phyloP scores from a whole-genome alignment of 1,139 yeast genomes.

The Scheffersomyces stambukii region DNA sequence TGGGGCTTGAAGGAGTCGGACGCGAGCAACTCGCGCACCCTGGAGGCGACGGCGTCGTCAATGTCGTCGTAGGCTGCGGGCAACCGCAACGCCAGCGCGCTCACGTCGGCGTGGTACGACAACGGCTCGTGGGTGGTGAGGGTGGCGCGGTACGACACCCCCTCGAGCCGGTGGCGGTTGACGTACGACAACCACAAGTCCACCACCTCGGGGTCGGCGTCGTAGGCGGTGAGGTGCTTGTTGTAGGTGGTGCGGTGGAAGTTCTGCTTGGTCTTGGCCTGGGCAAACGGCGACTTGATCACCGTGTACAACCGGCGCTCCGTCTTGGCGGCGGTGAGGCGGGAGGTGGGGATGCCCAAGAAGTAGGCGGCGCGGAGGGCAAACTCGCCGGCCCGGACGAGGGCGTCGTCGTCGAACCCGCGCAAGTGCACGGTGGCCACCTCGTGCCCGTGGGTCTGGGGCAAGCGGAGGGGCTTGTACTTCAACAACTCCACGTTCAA shows the following conservation, averaged over 20 bases:
- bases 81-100: slow-evolving; percentile 23
- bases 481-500: slow-evolving; percentile 78
- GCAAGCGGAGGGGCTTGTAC: slow-evolving; percentile 73
- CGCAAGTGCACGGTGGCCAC: slow-evolving; percentile 70
- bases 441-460: slow-evolving; percentile 64
- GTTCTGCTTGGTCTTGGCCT: slow-evolving; percentile 92
- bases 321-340: slow-evolving; percentile 56
- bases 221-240: slow-evolving; percentile 70
- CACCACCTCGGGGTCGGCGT: slow-evolving; percentile 79
- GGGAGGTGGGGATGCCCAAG: slow-evolving; percentile 74
- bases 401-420: slow-evolving; percentile 65
- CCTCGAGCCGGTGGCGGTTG: slow-evolving; percentile 72
- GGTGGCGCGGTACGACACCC: slow-evolving; percentile 78
- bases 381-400: slow-evolving; percentile 79
- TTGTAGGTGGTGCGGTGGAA: slow-evolving; percentile 84
- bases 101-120: slow-evolving; percentile 35
- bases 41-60: slow-evolving; percentile 62
- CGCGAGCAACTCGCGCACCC: slow-evolving; percentile 68
- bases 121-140: slow-evolving; percentile 57
- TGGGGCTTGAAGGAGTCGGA: slow-evolving; percentile 46
- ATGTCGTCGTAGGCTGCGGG: slow-evolving; percentile 36
- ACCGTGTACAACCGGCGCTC: slow-evolving; percentile 85
- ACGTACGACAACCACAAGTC: slow-evolving; percentile 81
- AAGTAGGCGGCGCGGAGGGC: slow-evolving; percentile 87
- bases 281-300: slow-evolving; percentile 88